These are phyloP conservation scores for Cytospora schulzeri DNA, from an alignment of 2,329 filamentous ascomycete genomes.

Conservation along the genomic window DNA sequence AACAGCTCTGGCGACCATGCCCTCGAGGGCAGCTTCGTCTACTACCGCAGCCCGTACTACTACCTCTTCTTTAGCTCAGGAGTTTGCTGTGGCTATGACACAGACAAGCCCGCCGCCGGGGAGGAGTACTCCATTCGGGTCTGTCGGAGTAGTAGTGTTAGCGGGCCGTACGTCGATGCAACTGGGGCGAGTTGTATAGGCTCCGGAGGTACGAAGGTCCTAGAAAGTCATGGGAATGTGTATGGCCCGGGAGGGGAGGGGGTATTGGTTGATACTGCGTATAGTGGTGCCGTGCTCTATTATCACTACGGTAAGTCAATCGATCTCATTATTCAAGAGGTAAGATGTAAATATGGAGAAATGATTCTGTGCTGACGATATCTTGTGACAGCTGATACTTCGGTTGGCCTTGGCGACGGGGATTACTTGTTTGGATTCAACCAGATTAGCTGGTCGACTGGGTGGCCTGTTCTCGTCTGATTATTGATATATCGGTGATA, in stretches of 20 bases:
- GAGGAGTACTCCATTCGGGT: slow-evolving; percentile 65
- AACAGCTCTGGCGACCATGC: slow-evolving; percentile 51
- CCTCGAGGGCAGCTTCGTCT: slow-evolving; percentile 57
- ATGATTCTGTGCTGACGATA: not conserved
- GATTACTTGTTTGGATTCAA: slow-evolving; percentile 52
- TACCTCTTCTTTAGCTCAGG: slow-evolving; percentile 65
- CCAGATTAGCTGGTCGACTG: slow-evolving; percentile 43
- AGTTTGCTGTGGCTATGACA: slow-evolving; percentile 60
- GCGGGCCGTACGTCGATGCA: slow-evolving; percentile 57
- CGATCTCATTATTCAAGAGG: rapidly evolving
- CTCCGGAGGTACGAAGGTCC: slow-evolving; percentile 60
- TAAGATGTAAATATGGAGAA: no score
- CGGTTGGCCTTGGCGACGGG: slow-evolving; percentile 52
- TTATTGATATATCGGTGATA: not conserved
- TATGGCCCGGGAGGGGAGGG: slow-evolving; percentile 68
- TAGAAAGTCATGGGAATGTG: slow-evolving; percentile 58
- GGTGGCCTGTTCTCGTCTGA: slow-evolving; percentile 42
- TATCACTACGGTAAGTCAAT: slow-evolving; percentile 55
- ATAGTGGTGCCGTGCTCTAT: slow-evolving; percentile 57
- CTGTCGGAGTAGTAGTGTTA: slow-evolving; percentile 54
- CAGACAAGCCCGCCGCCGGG: slow-evolving; percentile 50
- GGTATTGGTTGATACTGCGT: slow-evolving; percentile 51
- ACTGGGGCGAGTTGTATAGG: slow-evolving; percentile 52
- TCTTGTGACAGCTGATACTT: slow-evolving; percentile 47
- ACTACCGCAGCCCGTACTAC: slow-evolving; percentile 53